Evolutionary conservation across 192 early-diverging fungal genomes (phyloP).

Genomic region (Haplosporangium gracile): DNA sequence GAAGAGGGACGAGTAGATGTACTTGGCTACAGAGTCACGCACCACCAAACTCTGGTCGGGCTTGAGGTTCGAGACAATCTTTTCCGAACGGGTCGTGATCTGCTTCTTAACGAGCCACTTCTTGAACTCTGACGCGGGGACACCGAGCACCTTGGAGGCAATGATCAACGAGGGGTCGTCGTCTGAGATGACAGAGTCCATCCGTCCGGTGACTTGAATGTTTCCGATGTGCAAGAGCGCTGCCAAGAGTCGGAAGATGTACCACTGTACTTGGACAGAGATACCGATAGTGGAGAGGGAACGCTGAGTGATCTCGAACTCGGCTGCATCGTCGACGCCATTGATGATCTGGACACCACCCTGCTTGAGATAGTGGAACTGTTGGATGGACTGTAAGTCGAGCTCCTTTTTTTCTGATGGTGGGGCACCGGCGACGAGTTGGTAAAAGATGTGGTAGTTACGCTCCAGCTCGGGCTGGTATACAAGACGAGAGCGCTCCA

Average conservation of each 20-base stretch:
- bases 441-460: constrained; percentile 99
- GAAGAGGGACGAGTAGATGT: constrained; percentile 95
- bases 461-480: constrained; percentile 94
- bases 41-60: constrained; percentile 80
- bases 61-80: constrained; percentile 87
- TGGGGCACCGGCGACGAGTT: constrained; percentile 93
- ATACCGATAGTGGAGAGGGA: constrained; percentile 91
- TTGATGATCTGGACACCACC: constrained; percentile 85
- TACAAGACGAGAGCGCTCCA: constrained; percentile 96
- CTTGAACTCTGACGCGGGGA: constrained; percentile 85
- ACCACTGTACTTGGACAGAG: constrained; percentile 84
- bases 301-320: constrained; percentile 90
- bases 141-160: constrained; percentile 81
- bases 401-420: constrained; percentile 86
- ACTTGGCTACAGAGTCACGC: constrained; percentile 96
- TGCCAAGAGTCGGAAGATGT: constrained; percentile 92
- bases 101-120: constrained; percentile 97
- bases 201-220: constrained; percentile 84
- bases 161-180: constrained; percentile 79
- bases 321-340: constrained; percentile 92
- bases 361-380: constrained; percentile 92
- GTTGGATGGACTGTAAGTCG: constrained; percentile 78
- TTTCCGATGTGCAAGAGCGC: constrained; percentile 97
- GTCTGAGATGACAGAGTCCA: constrained; percentile 80
- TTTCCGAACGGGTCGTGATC: constrained; percentile 91